A percentile compares a stretch with the other conserved stretches of the same genome.
Evolutionary conservation across 768 basidiomycete species (phyloP).

Genomic region (Sarcodon sp.): DNA sequence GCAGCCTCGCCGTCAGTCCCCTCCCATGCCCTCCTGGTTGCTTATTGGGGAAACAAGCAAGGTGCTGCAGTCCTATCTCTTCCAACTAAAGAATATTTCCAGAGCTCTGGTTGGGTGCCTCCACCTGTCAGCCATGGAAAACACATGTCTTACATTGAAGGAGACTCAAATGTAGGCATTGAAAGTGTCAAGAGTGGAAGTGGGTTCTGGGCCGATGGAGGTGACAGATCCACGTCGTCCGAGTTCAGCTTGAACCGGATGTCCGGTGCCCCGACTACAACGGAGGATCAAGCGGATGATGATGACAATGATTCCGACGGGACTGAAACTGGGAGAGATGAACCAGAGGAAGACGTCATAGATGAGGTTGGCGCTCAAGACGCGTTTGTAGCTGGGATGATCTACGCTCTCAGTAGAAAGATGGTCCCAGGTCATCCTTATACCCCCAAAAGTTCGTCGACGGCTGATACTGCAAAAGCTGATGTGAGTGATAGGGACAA

Average conservation of each 20-base stretch:
- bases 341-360: slow-evolving; percentile 21
- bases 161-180: slow-evolving; percentile 2
- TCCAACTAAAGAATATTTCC: slow-evolving; percentile 79
- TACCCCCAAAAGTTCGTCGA: slow-evolving; percentile 32
- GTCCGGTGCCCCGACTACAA: slow-evolving; percentile 5
- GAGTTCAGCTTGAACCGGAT: slow-evolving; percentile 31
- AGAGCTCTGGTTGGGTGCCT: slow-evolving; percentile 72
- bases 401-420: slow-evolving; percentile 63
- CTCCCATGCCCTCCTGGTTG: slow-evolving; percentile 69
- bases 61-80: slow-evolving; percentile 73
- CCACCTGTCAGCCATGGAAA: slow-evolving; percentile 7
- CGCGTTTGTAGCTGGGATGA: slow-evolving; percentile 82
- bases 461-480: slow-evolving; percentile 3
- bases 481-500: slow-evolving; percentile 11
- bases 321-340: slow-evolving; percentile 28
- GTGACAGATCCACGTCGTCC: slow-evolving; percentile 35
- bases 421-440: slow-evolving; percentile 70
- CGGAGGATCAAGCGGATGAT: slow-evolving; percentile 23
- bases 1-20: slow-evolving; percentile 39
- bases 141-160: not conserved
- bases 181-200: slow-evolving; percentile 53
- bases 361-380: slow-evolving; percentile 75
- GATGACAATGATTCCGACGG: slow-evolving; percentile 48
- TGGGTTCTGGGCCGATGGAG: slow-evolving; percentile 60
- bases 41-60: slow-evolving; percentile 59